Conservation (phyloP, 2,329 filamentous ascomycete species). For the Teratosphaeria gauchensis region DNA sequence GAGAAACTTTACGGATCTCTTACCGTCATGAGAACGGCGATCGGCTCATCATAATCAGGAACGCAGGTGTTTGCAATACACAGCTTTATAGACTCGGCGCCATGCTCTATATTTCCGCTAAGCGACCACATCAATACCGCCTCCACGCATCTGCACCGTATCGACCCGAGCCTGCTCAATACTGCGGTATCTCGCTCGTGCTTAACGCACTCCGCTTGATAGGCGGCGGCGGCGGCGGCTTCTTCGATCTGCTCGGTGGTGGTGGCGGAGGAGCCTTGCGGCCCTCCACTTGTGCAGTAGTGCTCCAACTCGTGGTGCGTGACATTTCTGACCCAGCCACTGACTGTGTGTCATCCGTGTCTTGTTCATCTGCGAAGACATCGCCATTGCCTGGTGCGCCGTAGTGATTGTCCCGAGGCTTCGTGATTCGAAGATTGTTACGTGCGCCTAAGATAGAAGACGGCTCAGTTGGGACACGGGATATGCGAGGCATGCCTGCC, state of each 20-base stretch:
- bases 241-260: constrained; percentile 49
- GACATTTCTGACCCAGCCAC: constrained; percentile 26
- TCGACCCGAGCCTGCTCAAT: constrained; percentile 5
- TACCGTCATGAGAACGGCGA: too few relatives aligned
- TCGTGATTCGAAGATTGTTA: constrained; percentile 34
- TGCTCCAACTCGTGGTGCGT: constrained; percentile 19
- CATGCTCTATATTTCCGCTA: background rate
- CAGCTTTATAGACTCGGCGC: background rate
- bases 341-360: constrained; percentile 38
- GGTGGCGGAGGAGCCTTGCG: constrained; percentile 55
- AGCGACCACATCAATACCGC: background rate
- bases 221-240: constrained; percentile 55
- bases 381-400: constrained; percentile 26
- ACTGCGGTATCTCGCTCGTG: constrained; percentile 26
- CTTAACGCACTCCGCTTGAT: constrained; percentile 49
- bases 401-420: constrained; percentile 14
- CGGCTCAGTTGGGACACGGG: constrained; percentile 47
- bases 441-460: constrained; percentile 39
- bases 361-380: constrained; percentile 45
- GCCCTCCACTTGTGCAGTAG: constrained; percentile 23
- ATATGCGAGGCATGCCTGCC: constrained; percentile 35
- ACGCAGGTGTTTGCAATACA: background rate
- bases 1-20: too few relatives aligned
- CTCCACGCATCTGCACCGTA: background rate
- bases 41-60: too few relatives aligned